A percentile compares a stretch with the other conserved stretches of the same genome.
Conservation (phyloP, 768 basidiomycete species). For the Mycena haematopus region DNA sequence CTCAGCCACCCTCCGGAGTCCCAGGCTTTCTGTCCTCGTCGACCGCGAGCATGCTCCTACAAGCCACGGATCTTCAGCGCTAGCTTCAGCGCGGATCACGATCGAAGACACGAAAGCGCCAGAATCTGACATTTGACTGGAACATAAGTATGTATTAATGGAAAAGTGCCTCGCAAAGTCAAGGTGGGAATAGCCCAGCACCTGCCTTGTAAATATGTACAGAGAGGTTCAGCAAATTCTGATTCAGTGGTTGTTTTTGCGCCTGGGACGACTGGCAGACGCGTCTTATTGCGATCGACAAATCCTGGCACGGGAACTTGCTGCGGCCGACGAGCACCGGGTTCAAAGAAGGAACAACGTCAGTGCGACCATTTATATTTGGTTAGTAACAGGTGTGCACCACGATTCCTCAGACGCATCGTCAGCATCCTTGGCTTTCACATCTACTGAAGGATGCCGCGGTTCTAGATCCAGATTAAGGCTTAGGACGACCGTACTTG, state of each 20-base stretch:
- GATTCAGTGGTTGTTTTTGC: constrained; percentile 13
- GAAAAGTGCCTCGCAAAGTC: constrained; percentile 15
- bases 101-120: constrained; percentile 6
- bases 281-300: constrained; percentile 23
- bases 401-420: neutral
- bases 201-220: neutral
- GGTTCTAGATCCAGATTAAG: neutral
- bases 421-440: too few relatives aligned
- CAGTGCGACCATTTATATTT: constrained; percentile 14
- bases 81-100: constrained; percentile 2
- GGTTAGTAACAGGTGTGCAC: constrained; percentile 6
- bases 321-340: constrained; percentile 21
- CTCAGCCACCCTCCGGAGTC: constrained; percentile 3
- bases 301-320: neutral
- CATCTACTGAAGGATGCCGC: constrained; percentile 4
- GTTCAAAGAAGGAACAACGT: constrained; percentile 9
- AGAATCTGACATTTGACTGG: constrained; percentile 4
- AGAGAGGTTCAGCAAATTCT: constrained; percentile 1
- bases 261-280: constrained; percentile 11
- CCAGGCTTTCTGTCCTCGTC: too few relatives aligned
- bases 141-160: constrained; percentile 1
- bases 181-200: constrained; percentile 1
- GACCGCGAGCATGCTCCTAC: too few relatives aligned
- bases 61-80: neutral
- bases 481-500: constrained; percentile 17